Evolutionary conservation across 495 filamentous ascomycete genomes (phyloP), one percentile per base, ranked within the genome.

Genomic region (Chaetomium tenue): DNA sequence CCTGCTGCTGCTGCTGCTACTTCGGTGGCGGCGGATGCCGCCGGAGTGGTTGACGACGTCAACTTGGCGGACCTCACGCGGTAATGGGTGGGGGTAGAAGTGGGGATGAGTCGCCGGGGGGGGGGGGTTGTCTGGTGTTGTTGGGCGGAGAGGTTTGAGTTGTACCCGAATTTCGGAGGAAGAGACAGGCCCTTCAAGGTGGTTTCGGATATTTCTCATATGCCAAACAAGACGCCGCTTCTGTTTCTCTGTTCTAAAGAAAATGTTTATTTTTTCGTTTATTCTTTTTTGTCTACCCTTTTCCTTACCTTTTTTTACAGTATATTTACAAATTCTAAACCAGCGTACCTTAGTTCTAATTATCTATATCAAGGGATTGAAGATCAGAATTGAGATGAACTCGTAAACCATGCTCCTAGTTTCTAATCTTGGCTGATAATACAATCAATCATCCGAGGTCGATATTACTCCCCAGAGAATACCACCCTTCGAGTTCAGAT

Each of bases 31-130:
- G 63, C 61, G n/a, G 57, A 60, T 3, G 63, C 53, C 20, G 53
- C 55, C 5, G 55, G 56, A 23, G 64, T 25, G 3, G 61, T 54
- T 13, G 68, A 69, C 44, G 33, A 37, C 8, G 33, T 37, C 11
- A 69, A 70, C 37, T 60, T 74, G 58, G 63, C 71, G 0, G 70
- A 74, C 50, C 69, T 74, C 59, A 74, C 71, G 3, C 71, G 71
- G 57, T 74, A 59, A 37, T 64, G 52, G 28, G 39, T n/a, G n/a
- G n/a, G n/a, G n/a, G n/a, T n/a, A n/a, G n/a, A n/a, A 23, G 22
- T 5, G 15, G 53, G 33, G 53, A 39, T 15, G 22, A 15, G 39
- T 11, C 39, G 33, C 3, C 13, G 20, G 48, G 51, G 13, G n/a
- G n/a, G n/a, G n/a, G n/a, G n/a, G n/a, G n/a, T n/a, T n/a, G 9